Percentiles rank a stretch among this genome's conserved stretches.
Evolutionary conservation across 768 basidiomycete species (phyloP).

Genomic region (Russula compacta): DNA sequence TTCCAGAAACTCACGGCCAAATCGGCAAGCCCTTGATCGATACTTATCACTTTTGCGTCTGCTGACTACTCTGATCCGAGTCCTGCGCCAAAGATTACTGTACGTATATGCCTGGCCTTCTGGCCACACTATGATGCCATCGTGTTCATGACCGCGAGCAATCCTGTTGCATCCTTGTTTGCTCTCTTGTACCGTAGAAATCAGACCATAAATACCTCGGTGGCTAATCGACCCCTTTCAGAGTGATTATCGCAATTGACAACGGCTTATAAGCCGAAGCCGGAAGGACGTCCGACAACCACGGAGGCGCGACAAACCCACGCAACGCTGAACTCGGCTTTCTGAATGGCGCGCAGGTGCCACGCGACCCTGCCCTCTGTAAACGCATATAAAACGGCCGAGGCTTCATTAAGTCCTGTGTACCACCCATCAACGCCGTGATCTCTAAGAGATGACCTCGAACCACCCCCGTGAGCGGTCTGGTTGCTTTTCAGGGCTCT

Average conservation of each 20-base stretch:
- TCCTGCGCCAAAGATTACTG: neutral
- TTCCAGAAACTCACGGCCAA: slow-evolving; percentile 1
- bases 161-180: neutral
- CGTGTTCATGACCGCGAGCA: slow-evolving; percentile 1
- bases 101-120: neutral
- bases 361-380: slow-evolving; percentile 3
- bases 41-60: neutral
- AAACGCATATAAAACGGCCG: slow-evolving; percentile 4
- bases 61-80: slow-evolving; percentile 4
- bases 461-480: slow-evolving; percentile 3
- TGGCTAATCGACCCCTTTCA: slow-evolving; percentile 6
- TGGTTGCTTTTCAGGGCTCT: slow-evolving; percentile 18
- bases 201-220: neutral
- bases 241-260: slow-evolving; percentile 7
- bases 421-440: neutral
- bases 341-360: slow-evolving; percentile 4
- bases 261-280: slow-evolving; percentile 3
- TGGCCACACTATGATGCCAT: neutral
- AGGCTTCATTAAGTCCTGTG: neutral
- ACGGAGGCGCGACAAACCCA: slow-evolving; percentile 18
- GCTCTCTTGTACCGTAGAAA: slow-evolving; percentile 8
- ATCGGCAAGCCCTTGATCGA: slow-evolving; percentile 2
- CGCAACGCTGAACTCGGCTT: neutral
- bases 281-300: slow-evolving; percentile 18
- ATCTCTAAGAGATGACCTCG: neutral